Evolutionary conservation across 331 rosid genomes (phyloP), one percentile per base, ranked within the genome.

Genomic region (Quercus tomentella): DNA sequence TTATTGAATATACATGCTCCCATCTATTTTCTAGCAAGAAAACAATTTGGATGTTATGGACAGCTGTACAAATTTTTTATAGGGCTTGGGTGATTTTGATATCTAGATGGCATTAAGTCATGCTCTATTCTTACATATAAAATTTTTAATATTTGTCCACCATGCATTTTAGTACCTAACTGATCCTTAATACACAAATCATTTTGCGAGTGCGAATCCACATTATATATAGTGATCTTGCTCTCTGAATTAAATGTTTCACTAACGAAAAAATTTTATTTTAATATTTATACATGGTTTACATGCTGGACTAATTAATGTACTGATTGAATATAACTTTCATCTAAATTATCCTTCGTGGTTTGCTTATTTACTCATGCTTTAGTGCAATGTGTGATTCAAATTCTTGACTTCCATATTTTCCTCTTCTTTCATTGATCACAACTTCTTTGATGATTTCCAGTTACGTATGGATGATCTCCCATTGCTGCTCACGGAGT

Each of bases 401-500:
- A 10, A 22, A 15, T 72, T 72, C 45, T 54, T 33, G 17, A 15
- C 17, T 23, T 77, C 52, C 3, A n/a, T 71, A 26, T 77, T 66
- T 75, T 21, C 70, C 55, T 58, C 62, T 54, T 57, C 76, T 61
- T 31, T 6, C 10, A 55, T 61, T 70, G 63, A 75, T 82, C 18
- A 2, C 55, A 17, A 41, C 14, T 41, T 12, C 78, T 81, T 25
- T 43, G 49, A 17, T 74, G 28, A 4, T 74, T 81, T 79, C 49
- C 97, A 95, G 98, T 82, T 95, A 86, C 94, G 96, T 18, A 85
- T 95, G 93, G 90, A 88, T 81, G 99, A 95, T 82, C 81, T 95
- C 58, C 91, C 96, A 20, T 86, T 88, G 82, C 93, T 95, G 72
- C 78, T 95, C 84, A 87, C 80, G 4, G 99, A 88, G 88, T 95